Evolutionary conservation across 345 rosid genomes (phyloP), one percentile per base, ranked within the genome.

Genomic region (Schrenkiella parvula): DNA sequence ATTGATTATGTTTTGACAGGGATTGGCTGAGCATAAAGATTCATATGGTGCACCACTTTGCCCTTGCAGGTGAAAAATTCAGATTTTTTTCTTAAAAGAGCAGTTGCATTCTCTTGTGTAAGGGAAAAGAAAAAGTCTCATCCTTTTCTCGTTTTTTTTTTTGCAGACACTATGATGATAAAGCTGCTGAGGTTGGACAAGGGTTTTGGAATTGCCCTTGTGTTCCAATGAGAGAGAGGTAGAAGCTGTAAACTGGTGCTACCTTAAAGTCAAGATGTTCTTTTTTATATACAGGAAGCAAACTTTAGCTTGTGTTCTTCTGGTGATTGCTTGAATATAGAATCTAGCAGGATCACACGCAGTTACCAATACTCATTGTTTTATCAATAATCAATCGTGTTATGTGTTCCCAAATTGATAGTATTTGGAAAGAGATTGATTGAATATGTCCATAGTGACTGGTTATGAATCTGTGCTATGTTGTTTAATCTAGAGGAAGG

Each of bases 211-310:
- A 91, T 72, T 89, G 92, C 66, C 98, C 96, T 1, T 91, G 93
- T 74, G 97, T 93, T 67, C 96, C 98, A 22, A 89, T 93, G 96
- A 89, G 98, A 80, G 98, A 91, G 73, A 91, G 98, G 98, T 91
- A 67, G 21, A 53, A 9, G 10, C 39, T 35, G 1, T 1, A 31
- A 7, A 31, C 4, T 35, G 39, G 1, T 9, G 12, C 37, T 34
- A 34, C 37, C 1, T n/a, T n/a, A 5, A 34, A 48, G 52, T 46
- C 7, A 46, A 13, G 0, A 26, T 53, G 58, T 28, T 28, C 5
- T 52, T 19, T n/a, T n/a, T 4, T n/a, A 8, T n/a, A 8, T n/a
- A 28, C 22, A 15, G 6, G 38, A 29, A n/a, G 22, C 6, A 6
- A 54, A 3, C 3, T n/a, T n/a, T 54, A 54, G 6, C 59, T 29